These are phyloP conservation scores for Prunus mume DNA, from an alignment of 306 rosid species.

Conservation along the genomic window DNA sequence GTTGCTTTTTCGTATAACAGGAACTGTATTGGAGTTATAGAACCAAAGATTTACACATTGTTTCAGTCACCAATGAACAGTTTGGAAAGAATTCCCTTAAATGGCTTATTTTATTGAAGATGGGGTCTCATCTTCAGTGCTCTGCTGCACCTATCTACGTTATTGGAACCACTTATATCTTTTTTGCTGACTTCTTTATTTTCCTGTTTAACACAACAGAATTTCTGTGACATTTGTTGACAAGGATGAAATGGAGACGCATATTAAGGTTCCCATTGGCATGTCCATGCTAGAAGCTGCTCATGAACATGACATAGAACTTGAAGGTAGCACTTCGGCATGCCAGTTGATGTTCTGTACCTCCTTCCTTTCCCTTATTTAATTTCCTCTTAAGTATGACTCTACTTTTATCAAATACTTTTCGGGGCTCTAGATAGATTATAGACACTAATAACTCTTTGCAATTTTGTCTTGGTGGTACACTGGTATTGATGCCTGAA, in stretches of 20 bases:
- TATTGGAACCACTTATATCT: background rate
- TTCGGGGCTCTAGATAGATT: background rate
- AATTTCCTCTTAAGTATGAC: background rate
- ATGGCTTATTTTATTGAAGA: background rate
- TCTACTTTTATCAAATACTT: background rate
- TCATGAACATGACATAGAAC: conserved; percentile 82
- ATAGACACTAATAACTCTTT: background rate
- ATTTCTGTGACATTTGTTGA: conserved; percentile 83
- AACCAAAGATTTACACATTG: background rate
- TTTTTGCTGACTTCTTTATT: background rate
- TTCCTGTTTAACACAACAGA: conserved; percentile 38
- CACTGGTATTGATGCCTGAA: background rate
- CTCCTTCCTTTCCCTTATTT: background rate
- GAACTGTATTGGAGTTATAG: background rate
- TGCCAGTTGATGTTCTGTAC: background rate
- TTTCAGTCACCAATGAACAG: background rate
- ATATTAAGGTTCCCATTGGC: conserved; percentile 71
- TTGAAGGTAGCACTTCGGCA: conserved; percentile 57
- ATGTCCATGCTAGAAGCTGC: conserved; percentile 96
- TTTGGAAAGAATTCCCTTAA: background rate
- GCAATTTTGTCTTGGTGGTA: background rate
- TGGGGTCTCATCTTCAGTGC: background rate
- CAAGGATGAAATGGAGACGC: conserved; percentile 72
- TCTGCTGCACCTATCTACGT: background rate
- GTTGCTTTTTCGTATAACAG: background rate